A percentile compares a stretch with the other conserved stretches of the same genome.
Conservation (phyloP, 352 stramenopile species). For the Globisporangium rhizosaccharum region DNA sequence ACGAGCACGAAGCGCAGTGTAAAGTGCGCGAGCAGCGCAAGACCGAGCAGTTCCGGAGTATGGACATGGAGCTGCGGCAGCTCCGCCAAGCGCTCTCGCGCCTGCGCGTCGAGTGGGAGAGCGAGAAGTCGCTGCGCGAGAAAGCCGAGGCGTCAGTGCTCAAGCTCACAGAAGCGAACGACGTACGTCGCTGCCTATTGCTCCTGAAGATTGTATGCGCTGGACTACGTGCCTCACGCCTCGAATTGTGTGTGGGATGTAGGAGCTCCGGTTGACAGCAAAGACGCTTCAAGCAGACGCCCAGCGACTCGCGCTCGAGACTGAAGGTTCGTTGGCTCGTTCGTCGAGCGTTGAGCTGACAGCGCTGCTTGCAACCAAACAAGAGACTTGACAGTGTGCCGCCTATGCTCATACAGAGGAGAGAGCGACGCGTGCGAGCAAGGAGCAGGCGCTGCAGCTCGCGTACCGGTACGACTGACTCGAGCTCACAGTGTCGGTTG, state of each 20-base stretch:
- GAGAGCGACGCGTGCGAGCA: constrained; percentile 15
- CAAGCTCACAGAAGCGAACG: constrained; percentile 24
- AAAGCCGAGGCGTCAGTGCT: constrained; percentile 33
- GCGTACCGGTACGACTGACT: constrained; percentile 21
- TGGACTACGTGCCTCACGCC: not conserved
- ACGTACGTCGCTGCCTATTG: constrained; percentile 19
- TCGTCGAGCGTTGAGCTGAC: not conserved
- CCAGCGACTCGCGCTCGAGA: constrained; percentile 24
- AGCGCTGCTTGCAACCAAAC: not conserved
- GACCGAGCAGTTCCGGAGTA: constrained; percentile 36
- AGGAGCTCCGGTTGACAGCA: constrained; percentile 34
- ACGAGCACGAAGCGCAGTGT: constrained; percentile 20
- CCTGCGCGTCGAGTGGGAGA: constrained; percentile 42
- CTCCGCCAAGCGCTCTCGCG: constrained; percentile 32
- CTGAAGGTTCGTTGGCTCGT: constrained; percentile 19
- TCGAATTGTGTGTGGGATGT: not conserved
- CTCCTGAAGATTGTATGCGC: not conserved
- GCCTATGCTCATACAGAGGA: constrained; percentile 17
- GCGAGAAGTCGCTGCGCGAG: constrained; percentile 35
- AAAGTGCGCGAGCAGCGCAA: constrained; percentile 25
- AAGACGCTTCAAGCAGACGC: constrained; percentile 31
- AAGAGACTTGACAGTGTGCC: not conserved
- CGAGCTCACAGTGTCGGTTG: not conserved
- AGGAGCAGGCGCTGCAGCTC: constrained; percentile 22
- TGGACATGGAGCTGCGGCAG: constrained; percentile 52